Conservation (phyloP, 2,329 filamentous ascomycete genomes). For the Aspergillus sp. region DNA sequence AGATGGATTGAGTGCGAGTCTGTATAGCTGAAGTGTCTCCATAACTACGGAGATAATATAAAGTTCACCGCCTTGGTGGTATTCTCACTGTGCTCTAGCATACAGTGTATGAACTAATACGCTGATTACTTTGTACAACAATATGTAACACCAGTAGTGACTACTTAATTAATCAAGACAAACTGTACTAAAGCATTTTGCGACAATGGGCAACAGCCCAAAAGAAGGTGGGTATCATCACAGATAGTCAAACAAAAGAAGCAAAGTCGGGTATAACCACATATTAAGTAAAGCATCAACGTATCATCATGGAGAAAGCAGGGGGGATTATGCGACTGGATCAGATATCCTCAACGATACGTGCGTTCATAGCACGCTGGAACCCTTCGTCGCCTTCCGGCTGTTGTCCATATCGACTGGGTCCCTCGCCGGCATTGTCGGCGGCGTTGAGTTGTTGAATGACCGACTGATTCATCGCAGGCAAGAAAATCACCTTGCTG, state of each 20-base stretch:
- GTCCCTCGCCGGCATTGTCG: constrained; percentile 48
- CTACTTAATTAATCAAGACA: too few species aligned
- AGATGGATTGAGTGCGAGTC: neutral
- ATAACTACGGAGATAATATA: too few species aligned
- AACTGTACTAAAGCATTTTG: too few species aligned
- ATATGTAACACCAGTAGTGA: too few species aligned
- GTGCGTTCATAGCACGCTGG: constrained; percentile 71
- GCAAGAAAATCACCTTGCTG: constrained; percentile 78
- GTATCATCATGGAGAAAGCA: constrained; percentile 11
- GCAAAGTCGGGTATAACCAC: constrained; percentile 7
- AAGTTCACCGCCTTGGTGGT: too few species aligned
- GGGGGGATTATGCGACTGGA: neutral
- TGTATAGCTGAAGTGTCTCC: too few species aligned
- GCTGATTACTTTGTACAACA: too few species aligned
- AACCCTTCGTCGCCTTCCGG: constrained; percentile 51
- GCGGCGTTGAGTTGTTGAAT: constrained; percentile 44
- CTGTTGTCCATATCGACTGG: constrained; percentile 40
- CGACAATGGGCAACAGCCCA: constrained; percentile 2
- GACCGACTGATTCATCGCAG: constrained; percentile 53
- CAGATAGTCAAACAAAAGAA: constrained; percentile 10
- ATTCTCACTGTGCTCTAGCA: too few species aligned
- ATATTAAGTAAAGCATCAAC: constrained; percentile 11
- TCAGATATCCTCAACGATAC: constrained; percentile 80
- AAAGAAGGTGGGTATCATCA: constrained; percentile 29
- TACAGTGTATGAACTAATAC: too few species aligned